Percentiles rank a stretch among this genome's conserved stretches.
Conservation (phyloP, 2,329 filamentous ascomycete genomes). For the Phialophora macrospora region DNA sequence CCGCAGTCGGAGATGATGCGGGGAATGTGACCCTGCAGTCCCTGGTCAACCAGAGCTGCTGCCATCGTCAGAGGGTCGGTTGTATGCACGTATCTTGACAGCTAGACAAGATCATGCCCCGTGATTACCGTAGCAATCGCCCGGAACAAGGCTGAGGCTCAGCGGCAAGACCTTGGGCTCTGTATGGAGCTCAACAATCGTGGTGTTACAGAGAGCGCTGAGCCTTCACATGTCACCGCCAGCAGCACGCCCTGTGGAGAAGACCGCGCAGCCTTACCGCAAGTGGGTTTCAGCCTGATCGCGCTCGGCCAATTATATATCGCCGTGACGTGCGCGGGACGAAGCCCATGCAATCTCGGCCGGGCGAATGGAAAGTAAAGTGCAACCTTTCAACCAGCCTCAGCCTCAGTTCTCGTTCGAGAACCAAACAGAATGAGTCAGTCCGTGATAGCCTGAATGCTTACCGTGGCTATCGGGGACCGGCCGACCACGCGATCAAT, state of each 20-base stretch:
- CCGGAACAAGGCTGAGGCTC: not conserved
- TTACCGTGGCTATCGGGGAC: not conserved
- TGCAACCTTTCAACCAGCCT: conserved; percentile 13
- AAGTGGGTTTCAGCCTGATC: conserved; percentile 14
- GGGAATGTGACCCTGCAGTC: not conserved
- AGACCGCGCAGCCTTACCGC: conserved; percentile 13
- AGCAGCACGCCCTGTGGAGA: not conserved
- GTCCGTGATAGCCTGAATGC: not conserved
- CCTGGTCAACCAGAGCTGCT: not conserved
- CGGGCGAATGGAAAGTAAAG: conserved; percentile 30
- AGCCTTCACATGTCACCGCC: not conserved
- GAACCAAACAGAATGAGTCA: conserved; percentile 4
- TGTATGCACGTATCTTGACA: not conserved
- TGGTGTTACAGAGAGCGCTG: too few species aligned
- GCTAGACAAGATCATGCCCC: not conserved
- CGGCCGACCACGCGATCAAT: conserved; percentile 7
- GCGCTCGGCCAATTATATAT: conserved; percentile 5
- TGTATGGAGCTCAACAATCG: not conserved
- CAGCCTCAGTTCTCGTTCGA: conserved; percentile 7
- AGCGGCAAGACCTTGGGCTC: not conserved
- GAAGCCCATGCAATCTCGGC: conserved; percentile 15
- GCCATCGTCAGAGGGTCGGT: not conserved
- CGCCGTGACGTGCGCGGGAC: not conserved
- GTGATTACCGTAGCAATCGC: not conserved
- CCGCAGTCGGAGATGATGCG: not conserved